A percentile compares a stretch with the other conserved stretches of the same genome.
These are phyloP conservation scores for Fusarium xylarioides DNA, from an alignment of 2,329 filamentous ascomycete genomes.

Conservation along the genomic window DNA sequence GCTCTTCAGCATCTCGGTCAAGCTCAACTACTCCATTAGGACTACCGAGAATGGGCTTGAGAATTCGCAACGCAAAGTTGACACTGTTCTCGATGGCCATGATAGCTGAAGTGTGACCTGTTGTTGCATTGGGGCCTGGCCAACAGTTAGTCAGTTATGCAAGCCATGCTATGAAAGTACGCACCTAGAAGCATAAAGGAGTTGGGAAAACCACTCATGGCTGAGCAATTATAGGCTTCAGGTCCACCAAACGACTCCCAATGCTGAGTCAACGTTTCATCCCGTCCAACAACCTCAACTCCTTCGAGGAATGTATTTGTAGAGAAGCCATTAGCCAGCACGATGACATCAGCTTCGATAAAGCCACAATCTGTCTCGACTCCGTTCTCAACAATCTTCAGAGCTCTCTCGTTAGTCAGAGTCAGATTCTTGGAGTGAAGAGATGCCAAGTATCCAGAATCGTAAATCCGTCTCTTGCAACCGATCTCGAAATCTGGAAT, in stretches of 20 bases:
- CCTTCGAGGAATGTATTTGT: not conserved
- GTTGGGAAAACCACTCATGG: not conserved
- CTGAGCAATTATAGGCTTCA: not conserved
- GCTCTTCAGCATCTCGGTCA: not conserved
- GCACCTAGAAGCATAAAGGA: not conserved
- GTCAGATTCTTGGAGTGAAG: not conserved
- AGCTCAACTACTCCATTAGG: not conserved
- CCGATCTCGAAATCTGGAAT: not conserved
- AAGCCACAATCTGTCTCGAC: not conserved
- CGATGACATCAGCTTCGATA: not conserved
- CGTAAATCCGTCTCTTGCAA: not conserved
- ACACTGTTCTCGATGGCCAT: not conserved
- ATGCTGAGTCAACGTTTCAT: not conserved
- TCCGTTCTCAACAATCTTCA: not conserved
- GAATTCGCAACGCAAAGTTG: not conserved
- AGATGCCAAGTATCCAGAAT: not conserved
- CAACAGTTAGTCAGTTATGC: no score
- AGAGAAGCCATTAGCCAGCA: not conserved
- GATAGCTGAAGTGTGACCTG: not conserved
- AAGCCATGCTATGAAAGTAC: rapidly evolving
- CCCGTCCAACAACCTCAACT: not conserved
- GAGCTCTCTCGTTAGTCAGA: not conserved
- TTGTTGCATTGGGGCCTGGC: not conserved
- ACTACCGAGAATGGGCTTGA: not conserved
- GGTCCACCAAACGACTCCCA: not conserved